Evolutionary conservation across 306 rosid species (phyloP).

Genomic region (Luffa aegyptiaca): DNA sequence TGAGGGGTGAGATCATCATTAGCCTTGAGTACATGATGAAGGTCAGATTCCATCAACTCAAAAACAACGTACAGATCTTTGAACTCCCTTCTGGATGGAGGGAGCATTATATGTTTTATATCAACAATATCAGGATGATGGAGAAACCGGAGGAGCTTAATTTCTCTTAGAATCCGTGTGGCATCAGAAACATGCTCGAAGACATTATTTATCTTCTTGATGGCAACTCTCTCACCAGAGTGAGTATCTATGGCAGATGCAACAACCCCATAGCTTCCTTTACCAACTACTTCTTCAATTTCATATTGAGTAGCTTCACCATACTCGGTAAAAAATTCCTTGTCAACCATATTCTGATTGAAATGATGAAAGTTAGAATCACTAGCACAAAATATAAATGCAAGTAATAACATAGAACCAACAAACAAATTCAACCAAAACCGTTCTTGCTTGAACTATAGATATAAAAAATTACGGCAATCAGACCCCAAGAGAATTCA

Average conservation of each 20-base stretch:
- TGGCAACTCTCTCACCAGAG: conserved; percentile 57
- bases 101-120: conserved; percentile 60
- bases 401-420: background rate
- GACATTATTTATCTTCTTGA: conserved; percentile 54
- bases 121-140: conserved; percentile 62
- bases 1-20: conserved; percentile 54
- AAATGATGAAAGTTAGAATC: conserved; percentile 12
- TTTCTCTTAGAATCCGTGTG: conserved; percentile 49
- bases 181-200: conserved; percentile 62
- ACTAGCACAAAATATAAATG: conserved; percentile 6
- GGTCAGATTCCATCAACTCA: conserved; percentile 68
- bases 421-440: background rate
- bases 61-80: conserved; percentile 56
- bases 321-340: conserved; percentile 63
- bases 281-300: conserved; percentile 54
- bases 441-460: background rate
- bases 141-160: conserved; percentile 56
- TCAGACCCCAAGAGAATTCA: background rate
- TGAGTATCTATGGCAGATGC: conserved; percentile 60
- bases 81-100: conserved; percentile 55
- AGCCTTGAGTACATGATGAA: conserved; percentile 49
- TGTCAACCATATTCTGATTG: conserved; percentile 46
- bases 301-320: conserved; percentile 65
- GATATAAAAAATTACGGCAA: background rate
- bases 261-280: conserved; percentile 68